Evolutionary conservation across 148 eudicot genomes (phyloP).

Genomic region (Talinum fruticosum): DNA sequence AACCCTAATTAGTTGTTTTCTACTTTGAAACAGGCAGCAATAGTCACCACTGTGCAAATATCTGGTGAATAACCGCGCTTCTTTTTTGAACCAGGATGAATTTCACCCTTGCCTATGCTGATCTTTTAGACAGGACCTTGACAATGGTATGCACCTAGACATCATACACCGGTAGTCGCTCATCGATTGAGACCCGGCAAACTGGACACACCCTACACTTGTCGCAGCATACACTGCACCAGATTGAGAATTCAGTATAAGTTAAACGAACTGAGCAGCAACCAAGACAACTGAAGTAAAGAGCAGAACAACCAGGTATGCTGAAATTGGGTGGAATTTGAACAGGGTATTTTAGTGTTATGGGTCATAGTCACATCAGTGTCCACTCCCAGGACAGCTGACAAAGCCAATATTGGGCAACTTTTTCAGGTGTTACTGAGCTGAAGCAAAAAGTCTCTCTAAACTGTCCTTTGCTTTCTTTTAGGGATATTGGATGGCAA

Average conservation of each 20-base stretch:
- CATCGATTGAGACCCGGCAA: slow-evolving; percentile 68
- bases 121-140: neutral
- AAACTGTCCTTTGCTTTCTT: no score
- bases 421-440: no score
- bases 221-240: slow-evolving; percentile 72
- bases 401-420: no score
- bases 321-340: neutral
- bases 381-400: no score
- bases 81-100: neutral
- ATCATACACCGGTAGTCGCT: slow-evolving; percentile 78
- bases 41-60: slow-evolving; percentile 10
- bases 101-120: neutral
- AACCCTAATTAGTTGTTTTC: slow-evolving; percentile 5
- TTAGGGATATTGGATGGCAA: no score
- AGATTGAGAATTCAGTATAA: slow-evolving; percentile 4
- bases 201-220: slow-evolving; percentile 85
- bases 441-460: no score
- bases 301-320: neutral
- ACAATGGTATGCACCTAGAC: slow-evolving; percentile 40
- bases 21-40: slow-evolving; percentile 1
- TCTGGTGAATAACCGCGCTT: slow-evolving; percentile 18
- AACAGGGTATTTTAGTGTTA: neutral
- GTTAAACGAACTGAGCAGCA: neutral
- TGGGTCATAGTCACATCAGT: neutral
- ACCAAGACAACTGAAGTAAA: no score